Evolutionary conservation across 2,329 filamentous ascomycete genomes (phyloP), one percentile per base, ranked within the genome.

Genomic region (Hypoxylon sp.): DNA sequence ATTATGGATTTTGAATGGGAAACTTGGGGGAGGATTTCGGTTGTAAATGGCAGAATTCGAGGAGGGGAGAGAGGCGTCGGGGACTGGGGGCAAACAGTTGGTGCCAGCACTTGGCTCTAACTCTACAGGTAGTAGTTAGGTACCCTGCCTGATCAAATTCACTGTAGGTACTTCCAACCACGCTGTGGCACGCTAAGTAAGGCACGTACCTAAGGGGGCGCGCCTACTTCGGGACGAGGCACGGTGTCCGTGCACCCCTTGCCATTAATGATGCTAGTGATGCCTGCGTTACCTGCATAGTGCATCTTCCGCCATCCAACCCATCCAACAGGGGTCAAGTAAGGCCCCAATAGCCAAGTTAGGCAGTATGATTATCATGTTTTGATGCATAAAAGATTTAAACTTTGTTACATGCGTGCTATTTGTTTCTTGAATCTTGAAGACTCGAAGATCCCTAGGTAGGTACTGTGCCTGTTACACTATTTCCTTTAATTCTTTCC

Each of bases 131-230:
- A 25, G 21, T 25, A 6, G 5, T 25, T 25, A 25, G 21, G 21
- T 25, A 25, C 21, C 21, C 21, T 25, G 5, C 21, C 5, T 25
- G 29, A 17, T 26, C 31, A 31, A 11, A 13, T 43, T 50, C 20
- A 36, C 16, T 27, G n/a, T 45, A 44, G 25, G 40, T 53, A 48
- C 51, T 36, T 42, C 45, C 51, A 55, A 51, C 51, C 51, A 42
- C 35, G 31, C 46, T 16, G 31, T 5, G 30, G 51, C 51, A 41
- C 45, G 45, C 51, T 54, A 44, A 12, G 8, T 17, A 34, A 7
- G 36, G 23, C 19, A 48, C 26, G 35, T 41, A 48, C 35, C n/a
- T n/a, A 15, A 13, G 15, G 7, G 27, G 21, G 5, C 5, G 21
- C 9, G 9, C 9, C 21, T 9, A 25, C 21, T 25, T 17, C 42